Conservation (phyloP, 176 grass and related monocot species). For the Metroxylon sagu region DNA sequence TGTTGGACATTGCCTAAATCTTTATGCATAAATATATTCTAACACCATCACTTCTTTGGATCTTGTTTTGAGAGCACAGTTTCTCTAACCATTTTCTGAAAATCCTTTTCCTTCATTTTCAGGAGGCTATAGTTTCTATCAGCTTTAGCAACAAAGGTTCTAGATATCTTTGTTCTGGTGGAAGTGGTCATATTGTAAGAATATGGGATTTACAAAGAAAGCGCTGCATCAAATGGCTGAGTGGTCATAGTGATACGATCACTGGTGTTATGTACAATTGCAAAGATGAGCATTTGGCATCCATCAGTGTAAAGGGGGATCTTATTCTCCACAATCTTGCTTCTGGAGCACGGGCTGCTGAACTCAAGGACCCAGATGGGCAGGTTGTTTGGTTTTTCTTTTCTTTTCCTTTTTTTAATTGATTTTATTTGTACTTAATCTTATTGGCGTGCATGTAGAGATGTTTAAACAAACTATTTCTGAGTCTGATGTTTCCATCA, state of each 20-base stretch:
- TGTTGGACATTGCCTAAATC: no score
- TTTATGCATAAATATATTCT: no score
- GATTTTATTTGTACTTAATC: background rate
- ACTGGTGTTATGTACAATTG: constrained; percentile 97
- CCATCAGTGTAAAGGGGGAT: constrained; percentile 84
- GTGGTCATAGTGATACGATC: constrained; percentile 60
- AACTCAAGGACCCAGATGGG: constrained; percentile 96
- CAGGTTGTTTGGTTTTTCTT: constrained; percentile 45
- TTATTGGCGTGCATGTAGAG: no score
- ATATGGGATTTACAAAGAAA: constrained; percentile 17
- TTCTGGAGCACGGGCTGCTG: constrained; percentile 82
- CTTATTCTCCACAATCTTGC: constrained; percentile 99
- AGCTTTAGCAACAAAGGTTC: constrained; percentile 98
- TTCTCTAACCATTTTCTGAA: constrained; percentile 5
- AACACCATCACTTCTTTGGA: background rate
- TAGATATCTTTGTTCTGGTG: constrained; percentile 93
- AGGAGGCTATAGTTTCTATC: constrained; percentile 92
- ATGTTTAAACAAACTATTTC: background rate
- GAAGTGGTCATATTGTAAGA: constrained; percentile 76
- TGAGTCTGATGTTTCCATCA: constrained; percentile 17
- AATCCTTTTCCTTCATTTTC: constrained; percentile 20
- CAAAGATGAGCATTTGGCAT: constrained; percentile 96
- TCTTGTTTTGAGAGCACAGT: constrained; percentile 17
- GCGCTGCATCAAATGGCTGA: constrained; percentile 13
- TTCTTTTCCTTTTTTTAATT: constrained; percentile 9